Evolutionary conservation across 768 basidiomycete species (phyloP), one percentile per base, ranked within the genome.

Genomic region (Boletus fagicola): DNA sequence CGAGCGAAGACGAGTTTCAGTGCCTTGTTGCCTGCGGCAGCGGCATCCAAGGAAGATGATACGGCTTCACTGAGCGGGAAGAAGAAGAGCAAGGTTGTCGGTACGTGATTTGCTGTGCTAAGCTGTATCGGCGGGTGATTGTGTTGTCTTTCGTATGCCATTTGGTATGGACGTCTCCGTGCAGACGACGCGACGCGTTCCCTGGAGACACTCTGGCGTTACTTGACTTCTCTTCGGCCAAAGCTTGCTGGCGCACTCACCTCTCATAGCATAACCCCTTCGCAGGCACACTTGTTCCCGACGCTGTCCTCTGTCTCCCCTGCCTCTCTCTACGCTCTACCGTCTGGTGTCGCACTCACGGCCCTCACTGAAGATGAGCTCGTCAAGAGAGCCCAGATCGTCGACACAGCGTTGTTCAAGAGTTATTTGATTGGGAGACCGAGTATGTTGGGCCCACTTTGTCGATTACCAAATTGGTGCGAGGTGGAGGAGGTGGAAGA

Each of bases 401-500:
- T 98, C 26, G 93, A 98, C 65, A 98, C 97, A 1, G 95, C 92
- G 10, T 75, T 98, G 61, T 94, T 98, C 74, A 96, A 97, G 74
- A 86, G 89, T 3, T 97, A 96, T 71, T 75, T 98, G 22, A 79
- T 92, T 22, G 87, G 88, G 42, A 78, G 88, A 44, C 93, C 96
- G 0, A 82, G 80, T 13, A 75, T 99, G 55, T 75, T 98, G 11
- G 93, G 92, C 0, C 85, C 92, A 31, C 72, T 98, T 49, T 98
- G 96, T 72, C 82, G 96, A 43, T 77, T 96, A 26, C 83, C 92
- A 3, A 98, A 97, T 72, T 99, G 94, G 94, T 98, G 96, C 72
- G 97, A 98, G 67, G 94, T 98, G 1, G 85, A 85, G 5, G 91
- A 95, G 65, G 92, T 95, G 1, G 94, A 99, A 69, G 93, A 90